Percentiles rank a stretch among this genome's conserved stretches.
Conservation (phyloP, 352 stramenopile genomes). For the Phytophthora sojae region DNA sequence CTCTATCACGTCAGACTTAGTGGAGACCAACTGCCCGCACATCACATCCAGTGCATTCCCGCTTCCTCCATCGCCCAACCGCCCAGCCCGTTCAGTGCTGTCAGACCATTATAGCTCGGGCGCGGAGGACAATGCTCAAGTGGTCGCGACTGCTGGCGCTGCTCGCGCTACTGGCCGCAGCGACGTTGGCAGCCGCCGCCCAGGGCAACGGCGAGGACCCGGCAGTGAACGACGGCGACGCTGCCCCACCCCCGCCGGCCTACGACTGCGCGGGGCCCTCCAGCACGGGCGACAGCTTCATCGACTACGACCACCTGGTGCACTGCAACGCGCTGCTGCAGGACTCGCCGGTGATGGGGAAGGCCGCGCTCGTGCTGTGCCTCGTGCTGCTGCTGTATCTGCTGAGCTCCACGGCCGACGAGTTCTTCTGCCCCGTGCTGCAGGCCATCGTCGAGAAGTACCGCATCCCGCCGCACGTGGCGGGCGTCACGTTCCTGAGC, state of each 20-base stretch:
- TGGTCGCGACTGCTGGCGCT: slow-evolving; percentile 18
- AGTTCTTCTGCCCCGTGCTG: slow-evolving; percentile 82
- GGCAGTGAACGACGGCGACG: slow-evolving; percentile 1
- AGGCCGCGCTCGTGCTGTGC: slow-evolving; percentile 51
- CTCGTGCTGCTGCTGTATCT: slow-evolving; percentile 78
- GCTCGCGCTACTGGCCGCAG: slow-evolving; percentile 14
- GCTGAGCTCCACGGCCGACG: slow-evolving; percentile 81
- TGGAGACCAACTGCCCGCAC: neutral
- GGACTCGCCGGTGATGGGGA: slow-evolving; percentile 47
- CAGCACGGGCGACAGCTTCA: slow-evolving; percentile 45
- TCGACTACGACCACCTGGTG: slow-evolving; percentile 78
- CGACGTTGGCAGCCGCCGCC: slow-evolving; percentile 1
- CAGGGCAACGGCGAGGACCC: slow-evolving; percentile 6
- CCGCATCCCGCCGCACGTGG: slow-evolving; percentile 74
- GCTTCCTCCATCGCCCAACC: slow-evolving; percentile 13
- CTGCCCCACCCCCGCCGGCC: neutral
- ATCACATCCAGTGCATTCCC: slow-evolving; percentile 9
- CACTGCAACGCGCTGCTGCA: slow-evolving; percentile 59
- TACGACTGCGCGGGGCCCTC: slow-evolving; percentile 46
- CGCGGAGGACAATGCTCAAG: slow-evolving; percentile 22
- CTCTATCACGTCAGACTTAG: slow-evolving; percentile 24
- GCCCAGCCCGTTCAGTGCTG: neutral
- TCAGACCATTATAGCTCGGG: neutral
- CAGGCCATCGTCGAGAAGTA: slow-evolving; percentile 85
- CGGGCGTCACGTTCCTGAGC: slow-evolving; percentile 83